A percentile compares a stretch with the other conserved stretches of the same genome.
Evolutionary conservation across 2,329 filamentous ascomycete genomes (phyloP).

Genomic region (Trichoderma oligosporum): DNA sequence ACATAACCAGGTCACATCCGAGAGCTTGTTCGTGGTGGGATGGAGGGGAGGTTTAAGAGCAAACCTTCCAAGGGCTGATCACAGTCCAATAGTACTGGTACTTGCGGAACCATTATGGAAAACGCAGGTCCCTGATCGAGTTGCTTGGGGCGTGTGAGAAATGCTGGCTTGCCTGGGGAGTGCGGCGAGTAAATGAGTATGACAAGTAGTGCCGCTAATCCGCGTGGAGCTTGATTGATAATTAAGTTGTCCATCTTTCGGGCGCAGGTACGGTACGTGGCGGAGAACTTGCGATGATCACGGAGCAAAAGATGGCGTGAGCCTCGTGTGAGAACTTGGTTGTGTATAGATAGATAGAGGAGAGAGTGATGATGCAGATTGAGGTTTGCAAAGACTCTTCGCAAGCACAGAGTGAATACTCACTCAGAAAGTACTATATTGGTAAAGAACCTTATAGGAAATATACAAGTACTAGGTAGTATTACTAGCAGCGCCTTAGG

Average conservation of each 20-base stretch:
- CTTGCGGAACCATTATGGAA: background rate
- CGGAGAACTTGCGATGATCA: background rate
- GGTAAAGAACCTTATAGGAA: too few relatives aligned
- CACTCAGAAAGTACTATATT: too few relatives aligned
- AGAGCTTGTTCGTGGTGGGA: conserved; percentile 4
- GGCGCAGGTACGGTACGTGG: conserved; percentile 13
- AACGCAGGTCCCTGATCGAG: conserved; percentile 1
- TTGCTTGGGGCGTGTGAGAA: conserved; percentile 15
- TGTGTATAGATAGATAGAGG: background rate
- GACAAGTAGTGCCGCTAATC: conserved; percentile 4
- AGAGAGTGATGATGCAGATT: background rate
- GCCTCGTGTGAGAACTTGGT: background rate
- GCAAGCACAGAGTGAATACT: too few relatives aligned
- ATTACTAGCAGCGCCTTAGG: too few relatives aligned
- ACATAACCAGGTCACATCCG: conserved; percentile 6
- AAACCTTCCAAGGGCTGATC: background rate
- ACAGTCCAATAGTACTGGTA: conserved; percentile 9
- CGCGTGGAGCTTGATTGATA: conserved; percentile 12
- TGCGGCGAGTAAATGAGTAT: background rate
- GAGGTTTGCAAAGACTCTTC: background rate
- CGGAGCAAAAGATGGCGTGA: conserved; percentile 3
- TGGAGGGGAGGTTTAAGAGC: conserved; percentile 9
- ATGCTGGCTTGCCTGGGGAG: conserved; percentile 5
- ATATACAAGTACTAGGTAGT: too few relatives aligned
- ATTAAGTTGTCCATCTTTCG: background rate